Evolutionary conservation across 164 flowering plant species (phyloP).

Genomic region (Nymphaea colorata): DNA sequence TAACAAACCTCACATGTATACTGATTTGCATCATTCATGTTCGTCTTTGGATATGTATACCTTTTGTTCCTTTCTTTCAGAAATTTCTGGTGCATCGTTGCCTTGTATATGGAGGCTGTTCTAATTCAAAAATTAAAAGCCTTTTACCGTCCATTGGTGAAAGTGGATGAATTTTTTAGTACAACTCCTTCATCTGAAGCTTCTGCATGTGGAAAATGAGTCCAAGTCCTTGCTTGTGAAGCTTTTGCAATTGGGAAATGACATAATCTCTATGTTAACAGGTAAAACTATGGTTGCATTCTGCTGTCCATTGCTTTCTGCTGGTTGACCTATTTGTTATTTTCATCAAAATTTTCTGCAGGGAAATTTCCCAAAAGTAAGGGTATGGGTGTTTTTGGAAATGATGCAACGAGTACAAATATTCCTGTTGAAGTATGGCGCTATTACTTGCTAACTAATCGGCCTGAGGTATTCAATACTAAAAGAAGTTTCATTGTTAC

Average conservation of each 20-base stretch:
- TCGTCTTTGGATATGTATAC: no score
- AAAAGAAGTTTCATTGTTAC: neutral
- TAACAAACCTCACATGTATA: no score
- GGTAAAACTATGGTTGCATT: conserved; percentile 99
- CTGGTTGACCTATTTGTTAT: neutral
- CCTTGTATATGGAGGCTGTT: no score
- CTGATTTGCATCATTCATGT: no score
- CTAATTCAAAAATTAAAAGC: no score
- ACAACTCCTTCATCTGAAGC: neutral
- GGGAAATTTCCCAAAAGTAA: conserved; percentile 61
- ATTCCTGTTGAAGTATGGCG: conserved; percentile 93
- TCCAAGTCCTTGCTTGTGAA: neutral
- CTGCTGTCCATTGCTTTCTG: no score
- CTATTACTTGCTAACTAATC: conserved; percentile 70
- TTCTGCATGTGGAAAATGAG: neutral
- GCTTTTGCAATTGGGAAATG: neutral
- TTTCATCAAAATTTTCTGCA: conserved; percentile 11
- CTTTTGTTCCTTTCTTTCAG: no score
- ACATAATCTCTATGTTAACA: conserved; percentile 13
- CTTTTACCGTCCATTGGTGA: no score
- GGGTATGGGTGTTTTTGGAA: conserved; percentile 84
- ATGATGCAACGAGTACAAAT: conserved; percentile 72
- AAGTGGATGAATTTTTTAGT: neutral
- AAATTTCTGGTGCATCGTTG: no score
- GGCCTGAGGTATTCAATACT: conserved; percentile 55